Conservation (phyloP, 768 basidiomycete species). For the Podaxis rugospora region DNA sequence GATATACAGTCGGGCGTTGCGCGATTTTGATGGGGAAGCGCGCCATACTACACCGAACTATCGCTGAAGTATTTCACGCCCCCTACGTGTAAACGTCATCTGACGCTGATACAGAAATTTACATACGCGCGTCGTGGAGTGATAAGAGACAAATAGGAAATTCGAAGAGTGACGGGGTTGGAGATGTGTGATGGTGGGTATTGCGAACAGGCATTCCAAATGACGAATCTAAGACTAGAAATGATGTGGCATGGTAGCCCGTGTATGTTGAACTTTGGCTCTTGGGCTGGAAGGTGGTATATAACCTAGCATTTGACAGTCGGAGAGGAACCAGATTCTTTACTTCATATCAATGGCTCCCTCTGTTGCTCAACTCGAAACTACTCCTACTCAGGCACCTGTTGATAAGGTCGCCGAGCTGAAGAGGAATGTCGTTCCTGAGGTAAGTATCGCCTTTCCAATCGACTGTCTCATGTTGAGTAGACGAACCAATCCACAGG, state of each 20-base stretch:
- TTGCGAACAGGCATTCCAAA: neutral
- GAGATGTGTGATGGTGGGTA: neutral
- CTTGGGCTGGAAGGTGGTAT: neutral
- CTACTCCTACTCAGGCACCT: neutral
- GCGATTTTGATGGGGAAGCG: neutral
- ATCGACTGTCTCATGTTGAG: neutral
- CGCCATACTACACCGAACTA: neutral
- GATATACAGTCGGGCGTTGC: neutral
- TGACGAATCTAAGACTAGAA: neutral
- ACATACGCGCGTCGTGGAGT: neutral
- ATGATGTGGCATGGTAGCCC: neutral
- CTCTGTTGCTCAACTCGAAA: neutral
- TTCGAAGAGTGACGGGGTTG: neutral
- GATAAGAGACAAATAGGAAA: neutral
- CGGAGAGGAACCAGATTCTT: neutral
- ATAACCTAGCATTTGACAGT: neutral
- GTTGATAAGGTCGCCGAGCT: neutral
- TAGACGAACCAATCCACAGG: conserved; percentile 17
- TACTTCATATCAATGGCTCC: neutral
- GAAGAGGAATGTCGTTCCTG: neutral
- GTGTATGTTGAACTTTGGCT: neutral
- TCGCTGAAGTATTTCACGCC: neutral
- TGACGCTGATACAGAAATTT: neutral
- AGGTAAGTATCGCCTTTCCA: neutral
- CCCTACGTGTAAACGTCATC: neutral